These are phyloP conservation scores for Prinsepia uniflora DNA, from an alignment of 306 rosid species.

Conservation along the genomic window DNA sequence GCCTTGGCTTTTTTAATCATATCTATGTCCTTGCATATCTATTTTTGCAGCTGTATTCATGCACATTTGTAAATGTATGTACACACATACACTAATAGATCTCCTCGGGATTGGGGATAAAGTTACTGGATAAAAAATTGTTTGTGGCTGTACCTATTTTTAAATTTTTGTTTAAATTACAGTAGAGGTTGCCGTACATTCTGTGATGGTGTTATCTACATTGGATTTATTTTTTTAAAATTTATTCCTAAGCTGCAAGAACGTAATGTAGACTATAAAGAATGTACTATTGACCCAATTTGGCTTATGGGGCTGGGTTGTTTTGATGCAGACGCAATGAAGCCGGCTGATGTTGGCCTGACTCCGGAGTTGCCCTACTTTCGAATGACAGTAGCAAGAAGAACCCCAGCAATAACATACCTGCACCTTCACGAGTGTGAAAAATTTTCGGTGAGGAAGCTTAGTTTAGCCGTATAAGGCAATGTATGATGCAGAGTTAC, in stretches of 20 bases:
- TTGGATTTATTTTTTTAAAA: neutral
- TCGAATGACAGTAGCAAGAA: slow-evolving; percentile 17
- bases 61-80: neutral
- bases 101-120: neutral
- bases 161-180: too few species aligned
- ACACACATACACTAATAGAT: neutral
- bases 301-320: slow-evolving; percentile 23
- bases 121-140: neutral
- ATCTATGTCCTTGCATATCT: slow-evolving; percentile 1
- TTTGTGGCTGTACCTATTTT: neutral
- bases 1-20: neutral
- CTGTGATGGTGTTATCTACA: neutral
- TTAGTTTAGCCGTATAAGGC: neutral
- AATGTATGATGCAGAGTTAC: neutral
- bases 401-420: slow-evolving; percentile 58
- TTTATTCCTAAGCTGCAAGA: neutral
- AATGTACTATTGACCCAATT: neutral
- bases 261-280: too few species aligned
- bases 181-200: too few species aligned
- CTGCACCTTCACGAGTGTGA: slow-evolving; percentile 63
- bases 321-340: slow-evolving; percentile 54
- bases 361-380: slow-evolving; percentile 62
- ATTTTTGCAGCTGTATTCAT: slow-evolving; percentile 13
- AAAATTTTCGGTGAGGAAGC: slow-evolving; percentile 63
- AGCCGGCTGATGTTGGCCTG: slow-evolving; percentile 67